Base-by-base conservation (phyloP, 768 basidiomycete species). In the Pleurotus giganteus region DNA sequence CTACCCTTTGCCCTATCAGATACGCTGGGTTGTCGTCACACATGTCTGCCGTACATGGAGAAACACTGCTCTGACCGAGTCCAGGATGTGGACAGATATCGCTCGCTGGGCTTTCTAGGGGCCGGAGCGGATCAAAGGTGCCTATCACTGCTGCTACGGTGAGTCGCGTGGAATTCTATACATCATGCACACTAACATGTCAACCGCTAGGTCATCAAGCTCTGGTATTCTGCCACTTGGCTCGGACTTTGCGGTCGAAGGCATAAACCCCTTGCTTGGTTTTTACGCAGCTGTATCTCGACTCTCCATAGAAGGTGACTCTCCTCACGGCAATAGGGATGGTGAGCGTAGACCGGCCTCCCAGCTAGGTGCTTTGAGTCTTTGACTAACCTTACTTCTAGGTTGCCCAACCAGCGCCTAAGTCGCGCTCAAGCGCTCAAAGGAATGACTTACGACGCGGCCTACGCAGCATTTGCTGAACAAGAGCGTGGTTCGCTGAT, bases 221-320 rank as follows among this genome's bases (percentile, higher is more conserved):
- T 69, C 72, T n/a, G 69, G 77, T 0, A 66, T 85, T 12, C 77
- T 95, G 2, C 86, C 93, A 0, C 76, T 98, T 1, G 95, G 96
- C 2, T 92, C 93, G 2, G 95, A 98, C 67, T 97, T 98, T 69
- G 96, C 96, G 0, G 86, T 98, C 2, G 95, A 98, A 68, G 81
- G 83, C 8, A 86, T 96, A 51, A 91, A 96, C 63, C 95, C 96
- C 0, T 72, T 98, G 29, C 73, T 89, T 2, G 92, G 91, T 0
- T 95, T 97, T 69, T 93, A 94, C 61, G 94, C 96, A 4, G 92
- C 93, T 0, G 79, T 94, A 2, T 78, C 92, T 1, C 81, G 95
- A 12, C 74, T 91, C 4, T 78, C 80, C 21, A 74, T 77, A 2
- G 75, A 82, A 11, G 93, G 93, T 0, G 71, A 74, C 15, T 94